Evolutionary conservation across 2,329 filamentous ascomycete species (phyloP), one percentile per base, ranked within the genome.

Genomic region (Neophaeococcomyces mojaviensis): DNA sequence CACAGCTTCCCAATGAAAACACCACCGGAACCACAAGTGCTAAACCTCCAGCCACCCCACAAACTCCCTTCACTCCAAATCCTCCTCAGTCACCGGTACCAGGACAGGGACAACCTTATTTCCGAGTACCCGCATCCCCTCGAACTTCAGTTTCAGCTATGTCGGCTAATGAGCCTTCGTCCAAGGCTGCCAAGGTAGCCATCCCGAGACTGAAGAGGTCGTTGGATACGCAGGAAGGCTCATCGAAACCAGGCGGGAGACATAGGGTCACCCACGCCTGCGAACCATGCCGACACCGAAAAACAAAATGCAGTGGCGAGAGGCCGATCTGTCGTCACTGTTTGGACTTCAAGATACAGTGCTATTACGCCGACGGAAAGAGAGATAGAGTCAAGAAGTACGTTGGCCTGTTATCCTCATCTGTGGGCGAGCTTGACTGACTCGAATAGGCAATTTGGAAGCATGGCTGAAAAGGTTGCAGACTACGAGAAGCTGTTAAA

Each of bases 231-330:
- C 42, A 39, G 2, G 48, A 53, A 32, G 51, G 46, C 41, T 36
- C 30, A 18, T 26, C 34, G 16, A 48, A 49, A 38, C 33, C 45
- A 1, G 52, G 53, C 15, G 52, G 52, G 20, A 42, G 54, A 46
- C 51, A 58, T 37, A 50, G 60, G 18, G 58, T 60, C 46, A 59
- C 52, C 28, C 60, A 61, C 40, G 67, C 67, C 12, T 70, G 68
- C 39, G 64, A 68, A 53, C 62, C 65, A 16, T 70, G 68, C 47
- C 59, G 64, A 12, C 59, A 61, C 38, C 57, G 66, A 15, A 70
- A 70, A 52, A 68, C 61, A n/a, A 70, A 69, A 55, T 70, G 68
- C 51, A 65, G 62, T 46, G 68, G 68, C 8, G 64, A 67, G 46
- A 61, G 60, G 10, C 68, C 68, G 2, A 51, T 60, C 28, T 70